Evolutionary conservation across 2,329 filamentous ascomycete species (phyloP), one percentile per base, ranked within the genome.

Genomic region (Ceratocystis albifundus): DNA sequence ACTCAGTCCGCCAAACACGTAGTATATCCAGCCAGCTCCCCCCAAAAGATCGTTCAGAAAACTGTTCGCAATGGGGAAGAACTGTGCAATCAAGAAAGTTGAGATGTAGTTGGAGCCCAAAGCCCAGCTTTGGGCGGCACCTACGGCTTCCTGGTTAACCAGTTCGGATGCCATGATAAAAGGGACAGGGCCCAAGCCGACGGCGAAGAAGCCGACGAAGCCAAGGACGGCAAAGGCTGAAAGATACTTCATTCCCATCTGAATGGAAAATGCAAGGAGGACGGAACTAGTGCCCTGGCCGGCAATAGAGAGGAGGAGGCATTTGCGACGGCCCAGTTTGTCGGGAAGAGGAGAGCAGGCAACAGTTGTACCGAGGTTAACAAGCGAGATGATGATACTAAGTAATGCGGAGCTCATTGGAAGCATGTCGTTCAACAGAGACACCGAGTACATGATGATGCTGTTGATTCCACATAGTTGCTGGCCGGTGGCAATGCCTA

Each of bases 361-460:
- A 20, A 89, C 79, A 0, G 94, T 97, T 63, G 89, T 89, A 71
- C 90, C 72, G 45, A 99, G 84, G 76, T 97, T 97, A 73, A 96
- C 83, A 12, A 85, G 81, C 0, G 91, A 96, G 68, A 97, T 91
- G 65, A 89, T 77, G 68, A 97, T 93, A 65, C 93, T 96, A 64
- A 99, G 81, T 0, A 95, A 77, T 0, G 88, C 88, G 0, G 92
- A 93, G 69, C 86, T 90, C 61, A 90, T 84, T 2, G 90, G 88
- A 0, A 99, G 82, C 1, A 97, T 82, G 69, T 86, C 85, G 41
- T 88, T 85, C 15, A 99, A 82, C 0, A 99, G 84, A 0, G 89
- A 91, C 4, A 97, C 94, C 1, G 92, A 96, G 76, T 99, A 99
- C 92, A 99, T 96, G 76, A 97, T 88, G 73, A 97, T 93, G 67